Base-by-base conservation (phyloP, 192 early-diverging fungal genomes). In the Coemansia sp. region DNA sequence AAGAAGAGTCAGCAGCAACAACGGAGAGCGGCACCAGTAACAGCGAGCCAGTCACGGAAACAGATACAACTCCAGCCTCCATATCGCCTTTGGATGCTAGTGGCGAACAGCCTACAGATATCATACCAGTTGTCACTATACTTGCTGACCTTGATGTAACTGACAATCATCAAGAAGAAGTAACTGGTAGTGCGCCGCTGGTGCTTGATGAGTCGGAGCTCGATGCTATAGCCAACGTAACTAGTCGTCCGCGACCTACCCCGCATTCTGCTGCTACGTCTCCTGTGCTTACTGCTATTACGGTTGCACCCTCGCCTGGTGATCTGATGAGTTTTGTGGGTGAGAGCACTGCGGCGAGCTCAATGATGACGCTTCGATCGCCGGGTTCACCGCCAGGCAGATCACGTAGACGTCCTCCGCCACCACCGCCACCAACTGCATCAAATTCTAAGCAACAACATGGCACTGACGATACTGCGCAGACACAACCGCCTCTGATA, bases 161-260 rank as follows among this genome's bases (percentile, higher is more conserved):
- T 13, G 22, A 24, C 27, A 0, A 10, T 13, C 4, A 9, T 53
- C 24, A 53, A 10, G 56, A 59, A n/a, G 56, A 16, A n/a, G 56
- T 12, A 11, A 1, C 56, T 20, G 56, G 7, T 22, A 15, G 45
- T 32, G 61, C 58, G 13, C 73, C 73, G 35, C 66, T 81, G 16
- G 47, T 55, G 9, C 62, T 81, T 4, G 67, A 65, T 27, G 62
- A 55, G 6, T 32, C 20, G 43, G 78, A 81, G 61, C 70, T 81
- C 8, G 78, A 81, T 30, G 73, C 70, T 3, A 81, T 81, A 13
- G 78, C 78, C 53, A 75, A 38, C 30, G 55, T 75, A 35, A 53
- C 34, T 24, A 41, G 58, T 8, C 44, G 64, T 0, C 59, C 60
- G 56, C 44, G 37, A 22, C 30, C 34, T 53, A 20, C 64, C 38